Conservation (phyloP, 345 rosid species). For the Citrus australasica region DNA sequence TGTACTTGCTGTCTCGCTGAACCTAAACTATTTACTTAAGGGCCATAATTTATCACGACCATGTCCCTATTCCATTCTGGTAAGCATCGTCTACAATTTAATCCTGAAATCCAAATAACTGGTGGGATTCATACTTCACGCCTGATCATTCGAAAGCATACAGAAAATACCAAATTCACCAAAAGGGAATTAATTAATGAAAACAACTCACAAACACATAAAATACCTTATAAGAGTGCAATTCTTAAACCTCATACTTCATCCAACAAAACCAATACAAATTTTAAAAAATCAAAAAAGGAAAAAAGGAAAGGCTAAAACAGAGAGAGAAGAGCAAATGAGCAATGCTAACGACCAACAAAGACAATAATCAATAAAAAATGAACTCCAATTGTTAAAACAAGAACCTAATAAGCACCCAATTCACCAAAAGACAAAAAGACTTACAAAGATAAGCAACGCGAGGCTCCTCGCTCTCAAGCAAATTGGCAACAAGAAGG, state of each 20-base stretch:
- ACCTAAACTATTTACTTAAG: background rate
- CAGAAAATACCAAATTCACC: background rate
- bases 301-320: background rate
- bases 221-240: background rate
- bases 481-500: constrained; percentile 82
- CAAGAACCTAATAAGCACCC: background rate
- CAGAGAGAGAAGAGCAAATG: no score
- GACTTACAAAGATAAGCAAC: constrained; percentile 74
- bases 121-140: background rate
- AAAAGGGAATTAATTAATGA: background rate
- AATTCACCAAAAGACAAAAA: background rate
- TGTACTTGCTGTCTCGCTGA: background rate
- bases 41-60: background rate
- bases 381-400: background rate
- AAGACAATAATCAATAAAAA: background rate
- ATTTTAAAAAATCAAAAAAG: background rate
- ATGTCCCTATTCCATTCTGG: background rate
- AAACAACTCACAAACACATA: background rate
- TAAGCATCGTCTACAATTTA: background rate
- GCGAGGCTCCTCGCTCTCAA: constrained; percentile 69
- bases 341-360: background rate
- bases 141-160: background rate
- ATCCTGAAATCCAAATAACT: background rate
- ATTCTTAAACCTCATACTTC: background rate
- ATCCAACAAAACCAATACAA: background rate